Percentiles rank a stretch among this genome's conserved stretches.
These are phyloP conservation scores for Leccinum sublutescens DNA, from an alignment of 768 basidiomycete genomes.

Conservation along the genomic window DNA sequence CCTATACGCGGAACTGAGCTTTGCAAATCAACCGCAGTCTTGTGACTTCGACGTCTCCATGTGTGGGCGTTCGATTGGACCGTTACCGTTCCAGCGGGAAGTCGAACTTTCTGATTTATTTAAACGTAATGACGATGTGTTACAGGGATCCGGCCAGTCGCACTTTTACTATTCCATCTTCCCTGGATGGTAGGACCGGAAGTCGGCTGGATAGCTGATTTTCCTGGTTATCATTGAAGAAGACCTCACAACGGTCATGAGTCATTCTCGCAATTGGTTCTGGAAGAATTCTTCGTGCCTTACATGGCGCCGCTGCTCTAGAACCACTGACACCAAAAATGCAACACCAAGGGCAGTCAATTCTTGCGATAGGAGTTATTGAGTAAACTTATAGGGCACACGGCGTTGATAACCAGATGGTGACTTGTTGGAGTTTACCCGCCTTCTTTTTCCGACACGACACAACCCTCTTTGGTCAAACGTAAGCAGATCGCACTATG, in stretches of 20 bases:
- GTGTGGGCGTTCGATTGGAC: slow-evolving; percentile 1
- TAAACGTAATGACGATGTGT: not conserved
- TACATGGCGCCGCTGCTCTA: not conserved
- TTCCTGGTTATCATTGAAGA: not conserved
- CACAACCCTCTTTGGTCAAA: slow-evolving; percentile 6
- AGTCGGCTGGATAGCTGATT: not conserved
- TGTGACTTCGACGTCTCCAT: not conserved
- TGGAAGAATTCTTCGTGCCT: not conserved
- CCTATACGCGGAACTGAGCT: not conserved
- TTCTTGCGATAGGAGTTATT: slow-evolving; percentile 9
- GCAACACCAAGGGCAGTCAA: slow-evolving; percentile 8
- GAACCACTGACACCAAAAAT: not conserved
- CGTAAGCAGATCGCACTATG: slow-evolving; percentile 5
- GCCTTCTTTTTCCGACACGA: slow-evolving; percentile 2
- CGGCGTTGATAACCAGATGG: slow-evolving; percentile 1
- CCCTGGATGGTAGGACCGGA: not conserved
- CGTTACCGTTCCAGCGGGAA: not conserved
- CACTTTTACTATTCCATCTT: not conserved
- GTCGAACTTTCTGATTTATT: not conserved
- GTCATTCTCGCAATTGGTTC: not conserved
- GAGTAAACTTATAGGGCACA: slow-evolving; percentile 14
- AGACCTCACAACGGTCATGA: not conserved
- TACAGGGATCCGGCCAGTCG: not conserved
- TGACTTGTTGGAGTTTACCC: not conserved
- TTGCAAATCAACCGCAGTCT: not conserved